A percentile compares a stretch with the other conserved stretches of the same genome.
Conservation (phyloP, 345 rosid genomes). For the Salix caprea region DNA sequence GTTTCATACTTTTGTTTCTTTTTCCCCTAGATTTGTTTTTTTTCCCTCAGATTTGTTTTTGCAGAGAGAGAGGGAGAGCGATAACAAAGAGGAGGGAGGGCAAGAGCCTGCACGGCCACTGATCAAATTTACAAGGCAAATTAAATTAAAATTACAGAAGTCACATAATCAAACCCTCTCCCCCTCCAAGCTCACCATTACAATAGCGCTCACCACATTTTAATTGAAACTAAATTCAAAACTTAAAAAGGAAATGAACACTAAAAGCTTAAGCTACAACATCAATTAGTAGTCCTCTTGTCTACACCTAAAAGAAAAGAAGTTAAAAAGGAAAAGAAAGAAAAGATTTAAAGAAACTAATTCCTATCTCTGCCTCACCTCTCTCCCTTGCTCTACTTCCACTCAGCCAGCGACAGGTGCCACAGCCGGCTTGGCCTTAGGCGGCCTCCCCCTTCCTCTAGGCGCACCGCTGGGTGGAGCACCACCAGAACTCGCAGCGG, state of each 20-base stretch:
- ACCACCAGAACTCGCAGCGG: neutral
- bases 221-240: constrained; percentile 2
- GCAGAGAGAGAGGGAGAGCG: neutral
- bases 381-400: neutral
- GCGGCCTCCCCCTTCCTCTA: constrained; percentile 78
- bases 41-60: too few relatives aligned
- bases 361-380: neutral
- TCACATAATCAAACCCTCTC: neutral
- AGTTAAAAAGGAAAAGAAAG: neutral
- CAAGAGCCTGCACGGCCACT: constrained; percentile 29
- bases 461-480: constrained; percentile 21
- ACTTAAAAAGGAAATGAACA: neutral
- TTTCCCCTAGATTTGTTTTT: too few relatives aligned
- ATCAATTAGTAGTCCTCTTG: constrained; percentile 10
- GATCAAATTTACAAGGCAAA: constrained; percentile 33
- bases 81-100: neutral
- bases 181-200: constrained; percentile 1
- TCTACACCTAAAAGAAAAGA: neutral
- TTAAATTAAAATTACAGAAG: constrained; percentile 33
- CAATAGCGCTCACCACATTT: constrained; percentile 5
- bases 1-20: too few relatives aligned
- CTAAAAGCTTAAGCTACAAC: constrained; percentile 5
- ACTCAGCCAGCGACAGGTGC: constrained; percentile 59
- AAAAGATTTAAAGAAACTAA: constrained; percentile 11
- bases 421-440: constrained; percentile 71